Conservation (phyloP, 1,284 basidiomycete species). For the Inonotus obliquus region DNA sequence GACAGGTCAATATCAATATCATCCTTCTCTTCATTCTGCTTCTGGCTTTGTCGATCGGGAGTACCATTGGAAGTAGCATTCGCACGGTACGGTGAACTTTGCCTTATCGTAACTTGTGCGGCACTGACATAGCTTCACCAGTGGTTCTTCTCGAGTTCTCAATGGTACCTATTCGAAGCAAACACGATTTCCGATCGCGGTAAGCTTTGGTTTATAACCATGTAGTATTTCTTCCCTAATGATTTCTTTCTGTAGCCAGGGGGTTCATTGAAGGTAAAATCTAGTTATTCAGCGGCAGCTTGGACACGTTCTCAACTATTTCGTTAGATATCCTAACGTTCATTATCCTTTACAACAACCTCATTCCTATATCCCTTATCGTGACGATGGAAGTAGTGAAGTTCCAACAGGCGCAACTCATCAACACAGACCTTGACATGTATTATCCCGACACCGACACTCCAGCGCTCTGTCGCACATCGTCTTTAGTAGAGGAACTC, state of each 20-base stretch:
- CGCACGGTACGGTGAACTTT: constrained; percentile 43
- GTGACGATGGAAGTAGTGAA: constrained; percentile 99
- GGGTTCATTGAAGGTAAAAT: constrained; percentile 73
- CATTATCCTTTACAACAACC: constrained; percentile 98
- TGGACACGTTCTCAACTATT: constrained; percentile 17
- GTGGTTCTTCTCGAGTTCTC: constrained; percentile 80
- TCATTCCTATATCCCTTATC: constrained; percentile 98
- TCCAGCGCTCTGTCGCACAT: constrained; percentile 94
- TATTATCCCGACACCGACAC: constrained; percentile 95
- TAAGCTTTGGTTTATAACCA: constrained; percentile 30
- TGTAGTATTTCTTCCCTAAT: background rate
- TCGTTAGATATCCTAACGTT: constrained; percentile 89
- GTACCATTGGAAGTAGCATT: constrained; percentile 89
- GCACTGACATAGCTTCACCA: constrained; percentile 21
- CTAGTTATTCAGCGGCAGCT: constrained; percentile 1
- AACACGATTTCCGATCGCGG: constrained; percentile 56
- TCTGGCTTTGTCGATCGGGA: constrained; percentile 84
- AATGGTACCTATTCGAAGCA: constrained; percentile 79
- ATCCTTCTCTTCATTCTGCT: constrained; percentile 93
- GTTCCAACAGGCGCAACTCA: constrained; percentile 94
- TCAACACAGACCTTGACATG: constrained; percentile 96
- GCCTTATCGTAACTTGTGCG: background rate
- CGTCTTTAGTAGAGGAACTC: constrained; percentile 95
- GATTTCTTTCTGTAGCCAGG: constrained; percentile 44
- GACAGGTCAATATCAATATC: constrained; percentile 95